Conservation (phyloP, 2,329 filamentous ascomycete genomes). For the Grosmannia clavigera region DNA sequence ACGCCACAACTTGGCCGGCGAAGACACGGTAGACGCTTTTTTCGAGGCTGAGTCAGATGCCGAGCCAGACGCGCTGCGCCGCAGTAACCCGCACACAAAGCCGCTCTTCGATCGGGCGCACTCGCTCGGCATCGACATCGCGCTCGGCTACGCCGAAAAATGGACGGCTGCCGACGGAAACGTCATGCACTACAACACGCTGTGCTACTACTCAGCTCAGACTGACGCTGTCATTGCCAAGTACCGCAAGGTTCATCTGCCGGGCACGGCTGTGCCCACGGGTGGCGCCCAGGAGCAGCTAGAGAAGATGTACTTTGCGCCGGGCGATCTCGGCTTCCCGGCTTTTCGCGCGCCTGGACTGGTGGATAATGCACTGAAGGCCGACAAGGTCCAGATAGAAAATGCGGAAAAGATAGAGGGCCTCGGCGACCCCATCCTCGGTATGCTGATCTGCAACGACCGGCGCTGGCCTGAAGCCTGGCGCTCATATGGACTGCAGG, state of each 20-base stretch:
- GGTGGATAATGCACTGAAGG: constrained; percentile 23
- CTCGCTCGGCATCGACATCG: constrained; percentile 33
- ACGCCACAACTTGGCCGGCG: constrained; percentile 31
- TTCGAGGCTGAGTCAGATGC: constrained; percentile 34
- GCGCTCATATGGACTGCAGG: constrained; percentile 35
- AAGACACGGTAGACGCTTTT: constrained; percentile 28
- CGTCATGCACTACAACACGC: constrained; percentile 32
- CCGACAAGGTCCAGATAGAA: constrained; percentile 2
- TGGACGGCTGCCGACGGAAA: constrained; percentile 16
- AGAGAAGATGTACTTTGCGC: constrained; percentile 41
- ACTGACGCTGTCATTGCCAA: constrained; percentile 30
- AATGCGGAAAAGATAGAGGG: constrained; percentile 12
- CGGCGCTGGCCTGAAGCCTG: constrained; percentile 38
- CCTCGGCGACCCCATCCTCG: constrained; percentile 38
- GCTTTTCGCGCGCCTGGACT: constrained; percentile 38
- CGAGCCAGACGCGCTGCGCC: constrained; percentile 16
- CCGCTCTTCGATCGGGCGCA: constrained; percentile 35
- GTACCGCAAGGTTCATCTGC: constrained; percentile 42
- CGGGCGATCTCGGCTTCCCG: constrained; percentile 37
- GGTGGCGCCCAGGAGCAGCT: constrained; percentile 28
- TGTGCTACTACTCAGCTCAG: constrained; percentile 35
- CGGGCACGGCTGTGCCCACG: constrained; percentile 34
- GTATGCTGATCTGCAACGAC: constrained; percentile 41
- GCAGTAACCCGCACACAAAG: constrained; percentile 27
- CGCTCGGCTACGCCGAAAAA: constrained; percentile 38